These are phyloP conservation scores for Mycena amicta DNA, from an alignment of 768 basidiomycete genomes.

Conservation along the genomic window DNA sequence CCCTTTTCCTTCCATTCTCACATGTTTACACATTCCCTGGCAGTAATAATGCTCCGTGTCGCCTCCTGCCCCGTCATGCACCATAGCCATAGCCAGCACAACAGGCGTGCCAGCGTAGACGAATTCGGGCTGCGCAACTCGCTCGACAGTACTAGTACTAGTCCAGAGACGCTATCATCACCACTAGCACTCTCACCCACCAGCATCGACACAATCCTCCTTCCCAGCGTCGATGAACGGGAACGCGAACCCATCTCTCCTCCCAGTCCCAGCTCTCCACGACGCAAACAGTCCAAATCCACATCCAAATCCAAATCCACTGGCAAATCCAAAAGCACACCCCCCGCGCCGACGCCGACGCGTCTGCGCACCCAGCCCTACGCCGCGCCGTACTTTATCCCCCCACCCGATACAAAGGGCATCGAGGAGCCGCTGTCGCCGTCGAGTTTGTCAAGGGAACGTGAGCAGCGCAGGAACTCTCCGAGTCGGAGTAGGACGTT, in stretches of 20 bases:
- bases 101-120: not conserved
- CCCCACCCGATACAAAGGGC: constrained; percentile 13
- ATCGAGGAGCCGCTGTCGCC: constrained; percentile 12
- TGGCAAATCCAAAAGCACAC: not conserved
- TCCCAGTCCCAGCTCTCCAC: not conserved
- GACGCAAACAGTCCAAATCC: not conserved
- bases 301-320: not conserved
- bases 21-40: not conserved
- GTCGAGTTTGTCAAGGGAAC: not conserved
- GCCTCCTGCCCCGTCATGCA: constrained; percentile 17
- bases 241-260: no score
- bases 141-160: no score
- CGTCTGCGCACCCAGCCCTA: constrained; percentile 22
- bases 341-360: not conserved
- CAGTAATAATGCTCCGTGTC: constrained; percentile 15
- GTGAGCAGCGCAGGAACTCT: not conserved
- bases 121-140: no score
- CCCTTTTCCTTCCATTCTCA: not conserved
- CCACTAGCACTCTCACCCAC: not conserved
- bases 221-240: not conserved
- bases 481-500: constrained; percentile 15
- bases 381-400: constrained; percentile 21
- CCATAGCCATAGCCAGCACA: not conserved
- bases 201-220: no score
- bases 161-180: not conserved